Base-by-base conservation (phyloP, 352 stramenopile species). In the Phytophthora capsici region DNA sequence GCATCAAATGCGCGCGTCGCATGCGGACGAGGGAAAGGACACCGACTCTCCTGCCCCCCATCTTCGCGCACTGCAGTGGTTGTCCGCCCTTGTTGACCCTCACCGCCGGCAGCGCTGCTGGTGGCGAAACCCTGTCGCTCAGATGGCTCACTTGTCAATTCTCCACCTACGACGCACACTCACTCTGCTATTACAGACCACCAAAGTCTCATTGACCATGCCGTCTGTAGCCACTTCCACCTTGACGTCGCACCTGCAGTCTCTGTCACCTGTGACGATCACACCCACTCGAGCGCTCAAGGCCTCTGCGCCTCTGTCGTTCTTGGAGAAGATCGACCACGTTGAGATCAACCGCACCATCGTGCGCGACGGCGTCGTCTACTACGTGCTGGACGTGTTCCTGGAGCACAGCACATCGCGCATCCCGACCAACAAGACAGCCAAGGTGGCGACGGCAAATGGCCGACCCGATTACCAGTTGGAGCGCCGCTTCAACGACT, bases 341-440 rank as follows among this genome's bases (percentile, higher is more conserved):
- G 34, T 89, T 50, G 72, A 85, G 59, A 82, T 89, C 59, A 75
- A 74, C 32, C 49, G 32, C 22, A 77, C 57, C 19, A 63, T 40
- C 17, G 52, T 75, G 49, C 77, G 80, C 28, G 60, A 67, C 13
- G 73, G 77, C 13, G 77, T 89, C 43, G 61, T 66, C 0, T 86
- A 76, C 58, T 88, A 88, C 57, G 57, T 79, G 16, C 40, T 88
- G 12, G 74, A 91, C 36, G 71, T 91, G 14, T 91, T 74, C 63
- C 61, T 90, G 5, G 55, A 90, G 63, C 75, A 79, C 52, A 65
- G 63, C 37, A 75, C 80, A 51, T 86, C 65, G 19, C 80, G 80
- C 41, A 87, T 91, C 51, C 82, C 78, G 40, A 84, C 75, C 16
- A 80, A 82, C 64, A 78, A 84, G 70, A 72, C 49, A 26, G 20